A percentile compares a stretch with the other conserved stretches of the same genome.
These are phyloP conservation scores for Helenozyma rhizophorensis DNA, from an alignment of 805 yeast genomes.

Conservation along the genomic window DNA sequence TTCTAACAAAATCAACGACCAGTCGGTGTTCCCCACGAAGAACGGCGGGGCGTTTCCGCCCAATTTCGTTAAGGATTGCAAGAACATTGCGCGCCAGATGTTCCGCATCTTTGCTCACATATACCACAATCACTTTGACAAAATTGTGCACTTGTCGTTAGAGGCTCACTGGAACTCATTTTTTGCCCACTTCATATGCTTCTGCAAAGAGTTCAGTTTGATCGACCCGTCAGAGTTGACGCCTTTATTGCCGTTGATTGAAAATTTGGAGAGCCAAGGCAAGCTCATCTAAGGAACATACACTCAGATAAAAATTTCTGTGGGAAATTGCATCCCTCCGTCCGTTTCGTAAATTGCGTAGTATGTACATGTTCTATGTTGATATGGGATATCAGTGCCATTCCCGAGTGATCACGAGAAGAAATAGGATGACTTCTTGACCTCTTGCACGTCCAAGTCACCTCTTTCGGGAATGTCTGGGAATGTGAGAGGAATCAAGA, in stretches of 20 bases:
- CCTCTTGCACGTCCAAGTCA: conserved; percentile 70
- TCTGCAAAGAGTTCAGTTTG: conserved; percentile 77
- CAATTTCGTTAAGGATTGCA: conserved; percentile 73
- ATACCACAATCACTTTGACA: conserved; percentile 92
- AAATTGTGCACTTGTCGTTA: conserved; percentile 80
- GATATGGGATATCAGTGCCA: background rate
- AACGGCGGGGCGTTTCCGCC: conserved; percentile 88
- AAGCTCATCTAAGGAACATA: conserved; percentile 48
- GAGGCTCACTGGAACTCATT: conserved; percentile 99
- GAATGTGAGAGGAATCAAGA: conserved; percentile 63
- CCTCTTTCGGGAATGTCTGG: conserved; percentile 80
- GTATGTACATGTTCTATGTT: background rate
- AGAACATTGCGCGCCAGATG: conserved; percentile 86
- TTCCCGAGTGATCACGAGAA: conserved; percentile 37
- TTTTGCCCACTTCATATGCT: conserved; percentile 89
- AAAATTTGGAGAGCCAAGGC: conserved; percentile 79
- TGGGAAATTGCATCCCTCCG: no score
- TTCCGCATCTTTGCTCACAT: conserved; percentile 94
- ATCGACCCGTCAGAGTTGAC: conserved; percentile 75
- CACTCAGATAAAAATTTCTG: background rate
- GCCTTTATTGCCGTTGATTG: conserved; percentile 75
- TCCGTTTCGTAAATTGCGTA: conserved; percentile 3
- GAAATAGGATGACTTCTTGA: conserved; percentile 75
- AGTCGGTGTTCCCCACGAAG: conserved; percentile 85
- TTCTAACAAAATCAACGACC: conserved; percentile 81